These are phyloP conservation scores for cucumber (Cucumis sativus) DNA, from an alignment of 306 rosid genomes.

Conservation along the genomic window Cucumber_9930_V3 NC_026657.2:31936001-31936500, in stretches of 20 bases:
- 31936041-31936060: slow-evolving; percentile 19
- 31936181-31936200: slow-evolving; percentile 7
- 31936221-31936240: slow-evolving; percentile 60
- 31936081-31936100: slow-evolving; percentile 79
- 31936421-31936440: too few species aligned
- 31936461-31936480: too few species aligned
- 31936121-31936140: slow-evolving; percentile 59
- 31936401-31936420: background rate
- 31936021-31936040: background rate
- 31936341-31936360: background rate
- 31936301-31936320: slow-evolving; percentile 38
- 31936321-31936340: background rate
- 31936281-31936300: slow-evolving; percentile 66
- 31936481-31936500: too few species aligned
- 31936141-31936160: slow-evolving; percentile 12
- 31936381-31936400: background rate
- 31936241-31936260: slow-evolving; percentile 79
- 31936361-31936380: background rate
- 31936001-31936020: slow-evolving; percentile 23
- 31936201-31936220: slow-evolving; percentile 26
- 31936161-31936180: background rate
- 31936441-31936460: too few species aligned
- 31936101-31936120: slow-evolving; percentile 95
- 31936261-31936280: slow-evolving; percentile 59
- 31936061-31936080: slow-evolving; percentile 89